These are phyloP conservation scores for Clausena lansium DNA, from an alignment of 345 rosid genomes.

Conservation along the genomic window DNA sequence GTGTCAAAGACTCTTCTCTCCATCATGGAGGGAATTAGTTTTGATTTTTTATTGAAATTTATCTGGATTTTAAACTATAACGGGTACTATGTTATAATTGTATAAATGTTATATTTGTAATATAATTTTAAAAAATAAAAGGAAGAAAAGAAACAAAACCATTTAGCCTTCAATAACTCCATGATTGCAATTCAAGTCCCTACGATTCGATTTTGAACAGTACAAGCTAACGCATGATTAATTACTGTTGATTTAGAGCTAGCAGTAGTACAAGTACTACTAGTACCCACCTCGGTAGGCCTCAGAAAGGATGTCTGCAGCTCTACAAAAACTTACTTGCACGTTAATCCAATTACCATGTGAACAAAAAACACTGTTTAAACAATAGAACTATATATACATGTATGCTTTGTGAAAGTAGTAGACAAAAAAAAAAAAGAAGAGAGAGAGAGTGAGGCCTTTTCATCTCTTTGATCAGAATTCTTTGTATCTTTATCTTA, in stretches of 20 bases:
- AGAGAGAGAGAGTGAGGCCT: too few species aligned
- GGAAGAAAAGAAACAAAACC: not conserved
- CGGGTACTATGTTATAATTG: too few species aligned
- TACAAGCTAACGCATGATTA: not conserved
- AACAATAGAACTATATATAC: not conserved
- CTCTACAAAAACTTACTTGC: not conserved
- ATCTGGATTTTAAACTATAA: too few species aligned
- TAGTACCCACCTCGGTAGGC: not conserved
- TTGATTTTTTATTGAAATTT: too few species aligned
- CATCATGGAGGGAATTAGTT: too few species aligned
- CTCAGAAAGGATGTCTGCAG: not conserved
- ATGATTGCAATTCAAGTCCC: not conserved
- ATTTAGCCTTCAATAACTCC: not conserved
- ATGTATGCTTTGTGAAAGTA: not conserved
- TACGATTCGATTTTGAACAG: not conserved
- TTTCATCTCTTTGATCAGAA: not conserved
- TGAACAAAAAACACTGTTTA: not conserved
- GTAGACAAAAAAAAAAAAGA: not conserved
- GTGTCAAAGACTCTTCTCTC: too few species aligned
- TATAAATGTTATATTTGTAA: too few species aligned
- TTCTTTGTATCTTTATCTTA: not conserved
- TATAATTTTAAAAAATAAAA: too few species aligned
- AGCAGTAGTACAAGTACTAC: not conserved
- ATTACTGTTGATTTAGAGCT: not conserved
- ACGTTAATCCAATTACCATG: conserved; percentile 9